These are phyloP conservation scores for Phytophthora capsici DNA, from an alignment of 352 stramenopile genomes.

Conservation along the genomic window DNA sequence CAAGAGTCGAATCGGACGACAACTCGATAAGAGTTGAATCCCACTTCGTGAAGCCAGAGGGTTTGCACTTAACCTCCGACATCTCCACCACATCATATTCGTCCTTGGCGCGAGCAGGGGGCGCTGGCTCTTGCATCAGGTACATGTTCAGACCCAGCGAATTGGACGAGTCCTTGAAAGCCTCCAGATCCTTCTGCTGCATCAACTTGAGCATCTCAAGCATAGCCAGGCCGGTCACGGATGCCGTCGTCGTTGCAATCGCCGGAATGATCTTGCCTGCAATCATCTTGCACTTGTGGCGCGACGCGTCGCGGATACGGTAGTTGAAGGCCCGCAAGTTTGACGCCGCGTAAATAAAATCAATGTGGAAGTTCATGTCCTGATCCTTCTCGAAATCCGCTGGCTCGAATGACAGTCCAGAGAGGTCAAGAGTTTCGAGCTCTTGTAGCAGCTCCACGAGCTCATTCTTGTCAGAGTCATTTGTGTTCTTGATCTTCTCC, in stretches of 20 bases:
- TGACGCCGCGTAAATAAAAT: constrained; percentile 97
- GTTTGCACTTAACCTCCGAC: constrained; percentile 88
- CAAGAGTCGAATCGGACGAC: constrained; percentile 66
- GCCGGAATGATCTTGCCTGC: constrained; percentile 99
- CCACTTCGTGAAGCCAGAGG: constrained; percentile 92
- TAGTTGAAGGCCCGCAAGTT: constrained; percentile 96
- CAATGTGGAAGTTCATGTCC: constrained; percentile 95
- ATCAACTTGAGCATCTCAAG: constrained; percentile 90
- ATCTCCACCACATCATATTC: constrained; percentile 92
- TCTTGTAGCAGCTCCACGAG: constrained; percentile 77
- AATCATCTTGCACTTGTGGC: constrained; percentile 97
- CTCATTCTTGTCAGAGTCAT: constrained; percentile 67
- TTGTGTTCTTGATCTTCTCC: constrained; percentile 67
- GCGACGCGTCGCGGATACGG: constrained; percentile 81
- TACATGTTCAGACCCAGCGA: constrained; percentile 94
- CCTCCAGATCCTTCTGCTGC: constrained; percentile 87
- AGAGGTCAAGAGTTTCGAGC: constrained; percentile 64
- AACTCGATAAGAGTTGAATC: constrained; percentile 86
- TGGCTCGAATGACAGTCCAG: constrained; percentile 68
- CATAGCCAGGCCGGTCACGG: constrained; percentile 98
- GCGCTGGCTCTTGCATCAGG: constrained; percentile 89
- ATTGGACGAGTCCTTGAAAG: constrained; percentile 94
- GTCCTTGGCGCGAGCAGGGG: constrained; percentile 88
- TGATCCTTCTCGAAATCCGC: constrained; percentile 99
- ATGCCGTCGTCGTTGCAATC: constrained; percentile 99